Conservation (phyloP, 805 yeast species). For the Metschnikowia henanensis region DNA sequence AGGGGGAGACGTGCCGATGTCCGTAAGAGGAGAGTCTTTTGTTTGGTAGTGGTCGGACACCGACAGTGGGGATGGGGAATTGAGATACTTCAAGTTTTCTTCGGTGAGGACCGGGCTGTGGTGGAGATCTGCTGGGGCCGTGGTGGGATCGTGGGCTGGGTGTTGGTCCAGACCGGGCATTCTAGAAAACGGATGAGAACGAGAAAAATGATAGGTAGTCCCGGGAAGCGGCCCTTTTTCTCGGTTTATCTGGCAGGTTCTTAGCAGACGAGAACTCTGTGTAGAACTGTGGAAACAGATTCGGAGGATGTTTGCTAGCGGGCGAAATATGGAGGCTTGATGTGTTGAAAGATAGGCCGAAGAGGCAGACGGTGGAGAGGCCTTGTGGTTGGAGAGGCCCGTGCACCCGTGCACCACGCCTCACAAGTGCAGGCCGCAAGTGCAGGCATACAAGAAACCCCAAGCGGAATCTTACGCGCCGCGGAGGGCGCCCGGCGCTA, state of each 20-base stretch:
- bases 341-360: slow-evolving; percentile 1
- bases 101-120: slow-evolving; percentile 6
- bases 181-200: slow-evolving; percentile 1
- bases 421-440: slow-evolving; percentile 3
- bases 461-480: background rate
- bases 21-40: slow-evolving; percentile 42
- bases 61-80: slow-evolving; percentile 9
- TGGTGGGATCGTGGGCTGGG: slow-evolving; percentile 4
- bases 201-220: background rate
- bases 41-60: slow-evolving; percentile 14
- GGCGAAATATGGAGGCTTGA: background rate
- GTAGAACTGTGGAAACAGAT: background rate
- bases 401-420: slow-evolving; percentile 11
- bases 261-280: background rate
- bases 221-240: slow-evolving; percentile 1
- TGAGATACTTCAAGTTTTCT: slow-evolving; percentile 6
- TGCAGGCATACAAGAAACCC: slow-evolving; percentile 6
- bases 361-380: slow-evolving; percentile 9
- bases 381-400: slow-evolving; percentile 10
- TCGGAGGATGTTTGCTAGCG: background rate
- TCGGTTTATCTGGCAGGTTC: background rate
- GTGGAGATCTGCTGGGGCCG: background rate
- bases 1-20: slow-evolving; percentile 42
- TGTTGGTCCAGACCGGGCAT: slow-evolving; percentile 10
- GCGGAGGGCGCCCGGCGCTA: too few species aligned